Percentiles rank a stretch among this genome's conserved stretches.
Conservation (phyloP, 805 yeast genomes). For the Nakazawaea ishiwadae region DNA sequence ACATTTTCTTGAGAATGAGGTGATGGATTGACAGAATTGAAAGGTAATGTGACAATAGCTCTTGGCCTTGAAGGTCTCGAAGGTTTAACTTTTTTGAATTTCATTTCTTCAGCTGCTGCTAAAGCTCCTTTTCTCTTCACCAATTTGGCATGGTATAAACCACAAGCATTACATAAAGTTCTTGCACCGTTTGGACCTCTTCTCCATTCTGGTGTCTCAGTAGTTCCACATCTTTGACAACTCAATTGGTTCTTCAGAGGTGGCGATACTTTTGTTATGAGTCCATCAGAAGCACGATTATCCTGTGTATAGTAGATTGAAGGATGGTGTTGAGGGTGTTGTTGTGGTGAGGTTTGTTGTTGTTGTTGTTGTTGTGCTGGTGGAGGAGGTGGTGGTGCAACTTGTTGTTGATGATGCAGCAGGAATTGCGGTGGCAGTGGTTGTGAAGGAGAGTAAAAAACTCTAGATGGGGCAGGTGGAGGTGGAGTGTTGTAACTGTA, state of each 20-base stretch:
- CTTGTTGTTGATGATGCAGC: too few species aligned
- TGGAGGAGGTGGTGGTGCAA: too few species aligned
- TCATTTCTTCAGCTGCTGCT: slow-evolving; percentile 44
- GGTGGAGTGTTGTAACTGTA: not conserved
- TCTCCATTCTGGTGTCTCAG: slow-evolving; percentile 80
- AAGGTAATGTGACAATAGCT: not conserved
- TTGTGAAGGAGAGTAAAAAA: not conserved
- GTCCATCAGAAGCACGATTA: not conserved
- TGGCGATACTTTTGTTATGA: not conserved
- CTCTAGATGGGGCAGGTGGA: not conserved
- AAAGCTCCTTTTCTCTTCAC: slow-evolving; percentile 54
- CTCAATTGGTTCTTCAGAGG: slow-evolving; percentile 4
- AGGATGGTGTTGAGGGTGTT: not conserved
- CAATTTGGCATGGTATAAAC: slow-evolving; percentile 67
- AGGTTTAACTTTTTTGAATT: slow-evolving; percentile 12
- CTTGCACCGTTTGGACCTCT: slow-evolving; percentile 76
- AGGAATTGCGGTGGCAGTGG: too few species aligned
- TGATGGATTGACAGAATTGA: not conserved
- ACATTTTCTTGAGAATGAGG: not conserved
- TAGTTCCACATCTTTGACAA: slow-evolving; percentile 36
- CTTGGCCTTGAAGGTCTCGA: not conserved
- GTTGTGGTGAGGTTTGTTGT: too few species aligned
- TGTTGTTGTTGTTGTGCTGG: too few species aligned
- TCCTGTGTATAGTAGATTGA: not conserved
- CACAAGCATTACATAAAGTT: slow-evolving; percentile 81